Base-by-base conservation (phyloP, 1,284 basidiomycete genomes). In the Boletellus sp. region DNA sequence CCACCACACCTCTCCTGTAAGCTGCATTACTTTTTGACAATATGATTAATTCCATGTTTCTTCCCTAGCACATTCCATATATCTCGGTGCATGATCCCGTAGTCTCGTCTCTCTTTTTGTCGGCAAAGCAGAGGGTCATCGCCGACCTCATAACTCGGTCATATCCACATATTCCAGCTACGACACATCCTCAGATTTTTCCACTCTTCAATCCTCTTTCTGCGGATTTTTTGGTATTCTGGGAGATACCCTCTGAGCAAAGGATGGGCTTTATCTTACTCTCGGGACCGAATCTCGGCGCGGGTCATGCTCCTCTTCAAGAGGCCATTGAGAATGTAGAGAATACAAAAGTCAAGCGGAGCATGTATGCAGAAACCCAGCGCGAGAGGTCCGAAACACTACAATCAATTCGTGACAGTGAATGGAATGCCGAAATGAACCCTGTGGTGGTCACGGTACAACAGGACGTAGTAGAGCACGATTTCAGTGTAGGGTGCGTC, bases 341-440 rank as follows among this genome's bases (percentile, higher is more conserved):
- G 60, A 75, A 69, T 40, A 77, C 77, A n/a, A 89, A 89, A 64
- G 76, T 76, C 19, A 87, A 81, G 62, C 80, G 86, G 54, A 92
- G 83, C 54, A 90, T 96, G 81, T 97, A 93, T 65, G 90, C 90
- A 18, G 92, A 96, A 73, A 94, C 91, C 5, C 82, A 81, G 51
- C 76, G 86, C 46, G 83, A 93, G 67, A 82, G 83, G 60, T 69
- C 71, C 56, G 80, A 83, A 42, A 72, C 95, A 28, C 65, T 93
- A 43, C 74, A 81, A 30, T 80, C 82, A 5, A 79, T 96, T 26
- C 73, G 80, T 43, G 70, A 74, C 5, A 87, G 86, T 55, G 83
- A 87, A 62, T 89, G 91, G 83, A 93, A 92, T 56, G 62, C 65
- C 30, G 89, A 92, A 71, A 86, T 77, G 81, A 79, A 93, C 63